Evolutionary conservation across 352 stramenopile species (phyloP).

Genomic region (Pythium phragmiticola): DNA sequence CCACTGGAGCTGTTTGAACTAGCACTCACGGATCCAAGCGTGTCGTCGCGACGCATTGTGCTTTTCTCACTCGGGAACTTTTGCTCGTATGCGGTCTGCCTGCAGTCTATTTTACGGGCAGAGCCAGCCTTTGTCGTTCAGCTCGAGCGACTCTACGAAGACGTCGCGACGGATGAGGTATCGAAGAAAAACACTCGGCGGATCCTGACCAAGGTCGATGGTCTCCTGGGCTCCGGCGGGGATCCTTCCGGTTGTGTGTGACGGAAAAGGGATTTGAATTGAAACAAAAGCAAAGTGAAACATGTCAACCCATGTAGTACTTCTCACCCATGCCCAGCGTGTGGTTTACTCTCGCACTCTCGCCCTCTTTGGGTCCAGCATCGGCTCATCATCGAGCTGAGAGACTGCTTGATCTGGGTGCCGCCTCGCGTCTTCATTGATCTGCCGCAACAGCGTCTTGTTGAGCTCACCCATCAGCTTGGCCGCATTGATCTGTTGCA

Average conservation of each 20-base stretch:
- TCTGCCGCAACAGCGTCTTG: not conserved
- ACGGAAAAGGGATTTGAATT: not conserved
- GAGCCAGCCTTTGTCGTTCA: constrained; percentile 43
- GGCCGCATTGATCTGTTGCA: not conserved
- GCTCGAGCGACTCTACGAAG: constrained; percentile 60
- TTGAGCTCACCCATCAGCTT: not conserved
- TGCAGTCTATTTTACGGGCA: constrained; percentile 43
- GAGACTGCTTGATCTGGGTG: not conserved
- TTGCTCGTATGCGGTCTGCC: constrained; percentile 74
- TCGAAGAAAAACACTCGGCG: constrained; percentile 70
- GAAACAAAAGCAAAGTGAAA: not conserved
- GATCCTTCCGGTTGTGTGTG: not conserved
- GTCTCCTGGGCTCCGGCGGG: not conserved
- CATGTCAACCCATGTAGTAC: not conserved
- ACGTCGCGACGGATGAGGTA: constrained; percentile 58
- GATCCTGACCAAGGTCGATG: constrained; percentile 62
- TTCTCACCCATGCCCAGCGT: not conserved
- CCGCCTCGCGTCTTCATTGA: not conserved
- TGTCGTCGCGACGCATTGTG: constrained; percentile 73
- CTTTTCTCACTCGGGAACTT: constrained; percentile 92
- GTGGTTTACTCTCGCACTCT: too few species aligned
- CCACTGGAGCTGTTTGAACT: constrained; percentile 72
- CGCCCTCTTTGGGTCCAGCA: too few species aligned
- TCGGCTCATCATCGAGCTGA: not conserved
- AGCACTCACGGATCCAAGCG: constrained; percentile 59